Percentiles rank a stretch among this genome's conserved stretches.
Evolutionary conservation across 371 early-diverging fungal species (phyloP).

Genomic region (Mortierella sp.): DNA sequence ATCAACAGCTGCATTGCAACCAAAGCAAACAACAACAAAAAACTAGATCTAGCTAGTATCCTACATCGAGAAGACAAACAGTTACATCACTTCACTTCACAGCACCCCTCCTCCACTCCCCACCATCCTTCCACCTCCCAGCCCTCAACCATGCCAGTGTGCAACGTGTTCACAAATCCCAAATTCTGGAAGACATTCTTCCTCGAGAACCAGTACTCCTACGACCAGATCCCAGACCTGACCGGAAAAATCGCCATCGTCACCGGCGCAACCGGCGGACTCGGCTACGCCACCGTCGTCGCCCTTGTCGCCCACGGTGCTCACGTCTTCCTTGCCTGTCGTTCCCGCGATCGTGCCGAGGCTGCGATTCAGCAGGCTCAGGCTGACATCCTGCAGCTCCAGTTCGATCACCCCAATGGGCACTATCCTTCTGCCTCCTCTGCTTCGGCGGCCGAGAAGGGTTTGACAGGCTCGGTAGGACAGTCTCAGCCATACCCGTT

Average conservation of each 20-base stretch:
- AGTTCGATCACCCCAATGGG: slow-evolving; percentile 24
- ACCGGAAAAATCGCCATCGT: slow-evolving; percentile 76
- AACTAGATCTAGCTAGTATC: background rate
- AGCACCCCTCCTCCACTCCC: background rate
- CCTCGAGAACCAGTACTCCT: slow-evolving; percentile 36
- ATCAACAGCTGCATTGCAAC: background rate
- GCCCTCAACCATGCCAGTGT: slow-evolving; percentile 15
- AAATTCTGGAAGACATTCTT: slow-evolving; percentile 39
- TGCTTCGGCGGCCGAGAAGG: background rate
- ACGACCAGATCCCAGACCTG: slow-evolving; percentile 71
- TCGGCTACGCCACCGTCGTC: slow-evolving; percentile 71
- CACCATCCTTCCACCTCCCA: background rate
- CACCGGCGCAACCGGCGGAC: slow-evolving; percentile 80
- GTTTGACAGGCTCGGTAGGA: background rate
- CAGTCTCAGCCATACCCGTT: background rate
- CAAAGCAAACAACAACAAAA: background rate
- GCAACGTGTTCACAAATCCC: slow-evolving; percentile 26
- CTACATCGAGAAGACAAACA: background rate
- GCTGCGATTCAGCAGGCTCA: slow-evolving; percentile 68
- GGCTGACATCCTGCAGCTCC: slow-evolving; percentile 64
- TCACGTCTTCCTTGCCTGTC: slow-evolving; percentile 73
- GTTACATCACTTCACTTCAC: background rate
- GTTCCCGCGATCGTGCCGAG: slow-evolving; percentile 63
- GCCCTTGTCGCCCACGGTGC: slow-evolving; percentile 75
- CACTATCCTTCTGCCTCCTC: background rate